Percentiles rank a stretch among this genome's conserved stretches.
These are phyloP conservation scores for Penicillium sp. DNA, from an alignment of 2,329 filamentous ascomycete species.

Conservation along the genomic window DNA sequence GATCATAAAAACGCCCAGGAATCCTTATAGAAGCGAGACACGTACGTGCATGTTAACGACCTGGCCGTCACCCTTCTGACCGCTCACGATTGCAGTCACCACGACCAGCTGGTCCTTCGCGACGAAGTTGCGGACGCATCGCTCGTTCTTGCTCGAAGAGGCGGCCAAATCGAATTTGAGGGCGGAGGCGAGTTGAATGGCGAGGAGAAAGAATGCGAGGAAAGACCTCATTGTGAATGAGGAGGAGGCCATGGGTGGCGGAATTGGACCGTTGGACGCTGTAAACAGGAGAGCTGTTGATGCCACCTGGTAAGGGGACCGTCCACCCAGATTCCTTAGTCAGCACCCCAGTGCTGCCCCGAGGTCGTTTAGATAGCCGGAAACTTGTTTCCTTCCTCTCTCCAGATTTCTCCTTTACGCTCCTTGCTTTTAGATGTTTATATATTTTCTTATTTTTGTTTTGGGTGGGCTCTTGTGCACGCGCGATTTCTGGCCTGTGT, in stretches of 20 bases:
- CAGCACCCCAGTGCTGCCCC: too few species aligned
- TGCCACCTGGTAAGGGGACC: conserved; percentile 37
- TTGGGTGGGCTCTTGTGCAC: too few species aligned
- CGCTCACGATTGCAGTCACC: conserved; percentile 83
- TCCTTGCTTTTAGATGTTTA: too few species aligned
- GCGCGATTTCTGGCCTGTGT: too few species aligned
- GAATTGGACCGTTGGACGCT: conserved; percentile 22
- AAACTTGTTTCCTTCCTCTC: too few species aligned
- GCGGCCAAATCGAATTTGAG: conserved; percentile 93
- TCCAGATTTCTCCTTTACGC: too few species aligned
- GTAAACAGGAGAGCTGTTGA: conserved; percentile 32
- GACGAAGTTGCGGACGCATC: conserved; percentile 97
- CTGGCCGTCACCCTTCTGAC: conserved; percentile 88
- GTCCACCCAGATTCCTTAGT: too few species aligned
- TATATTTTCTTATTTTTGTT: too few species aligned
- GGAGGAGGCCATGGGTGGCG: conserved; percentile 32
- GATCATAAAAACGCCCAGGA: background rate
- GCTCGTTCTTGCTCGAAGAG: conserved; percentile 63
- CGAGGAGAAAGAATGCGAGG: conserved; percentile 33
- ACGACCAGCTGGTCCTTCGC: conserved; percentile 88
- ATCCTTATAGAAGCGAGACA: conserved; percentile 11
- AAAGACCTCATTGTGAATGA: conserved; percentile 32
- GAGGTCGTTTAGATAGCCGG: too few species aligned
- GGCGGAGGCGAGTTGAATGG: conserved; percentile 52
- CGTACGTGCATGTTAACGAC: conserved; percentile 86